Percentiles rank a stretch among this genome's conserved stretches.
Evolutionary conservation across 495 filamentous ascomycete species (phyloP).

Genomic region (Neurospora sp.): DNA sequence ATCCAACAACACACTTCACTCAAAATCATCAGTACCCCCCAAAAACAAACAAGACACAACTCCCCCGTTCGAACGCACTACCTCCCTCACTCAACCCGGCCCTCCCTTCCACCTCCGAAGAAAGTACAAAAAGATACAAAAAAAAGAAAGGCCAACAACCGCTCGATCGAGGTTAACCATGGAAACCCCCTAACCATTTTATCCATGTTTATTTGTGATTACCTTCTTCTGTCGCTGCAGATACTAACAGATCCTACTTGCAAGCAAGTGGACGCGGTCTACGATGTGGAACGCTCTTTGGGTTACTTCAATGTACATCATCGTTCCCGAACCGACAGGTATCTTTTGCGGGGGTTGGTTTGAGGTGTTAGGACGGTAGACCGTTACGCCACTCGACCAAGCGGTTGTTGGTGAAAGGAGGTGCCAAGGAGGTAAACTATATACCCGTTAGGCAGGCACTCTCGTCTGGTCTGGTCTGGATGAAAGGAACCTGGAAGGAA

Average conservation of each 20-base stretch:
- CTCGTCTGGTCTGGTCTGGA: neutral
- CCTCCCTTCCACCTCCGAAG: neutral
- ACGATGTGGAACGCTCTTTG: neutral
- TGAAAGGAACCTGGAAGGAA: neutral
- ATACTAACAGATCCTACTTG: neutral
- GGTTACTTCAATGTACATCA: neutral
- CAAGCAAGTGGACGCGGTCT: neutral
- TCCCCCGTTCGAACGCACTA: neutral
- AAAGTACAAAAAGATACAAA: neutral
- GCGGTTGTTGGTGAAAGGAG: neutral
- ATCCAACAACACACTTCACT: neutral
- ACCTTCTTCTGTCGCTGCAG: neutral
- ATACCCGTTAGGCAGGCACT: neutral
- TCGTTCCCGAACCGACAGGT: neutral
- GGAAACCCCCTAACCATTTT: neutral
- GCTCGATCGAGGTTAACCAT: neutral
- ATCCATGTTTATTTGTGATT: neutral
- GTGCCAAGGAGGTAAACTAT: neutral
- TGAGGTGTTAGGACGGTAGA: neutral
- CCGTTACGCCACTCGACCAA: neutral
- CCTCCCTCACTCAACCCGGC: neutral
- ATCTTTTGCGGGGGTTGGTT: neutral
- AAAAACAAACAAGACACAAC: neutral
- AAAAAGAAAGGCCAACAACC: neutral
- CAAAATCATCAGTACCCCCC: neutral